Percentiles rank a stretch among this genome's conserved stretches.
phyloP scores from a whole-genome alignment of 1,284 basidiomycete genomes.

The Afroboletus lepidellus region DNA sequence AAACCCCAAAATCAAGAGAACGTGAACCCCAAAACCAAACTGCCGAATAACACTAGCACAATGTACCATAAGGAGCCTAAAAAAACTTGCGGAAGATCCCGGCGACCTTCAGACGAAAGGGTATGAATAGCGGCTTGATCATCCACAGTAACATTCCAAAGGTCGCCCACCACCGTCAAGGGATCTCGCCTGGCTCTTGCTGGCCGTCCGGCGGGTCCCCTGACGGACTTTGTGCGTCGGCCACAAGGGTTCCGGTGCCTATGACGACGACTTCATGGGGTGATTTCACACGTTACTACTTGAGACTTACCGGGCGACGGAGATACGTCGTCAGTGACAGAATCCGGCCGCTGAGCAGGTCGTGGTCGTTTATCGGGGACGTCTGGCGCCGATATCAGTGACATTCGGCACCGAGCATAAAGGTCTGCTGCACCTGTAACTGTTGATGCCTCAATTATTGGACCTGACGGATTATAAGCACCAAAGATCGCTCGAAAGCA shows the following conservation, averaged over 20 bases:
- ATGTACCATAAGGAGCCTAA: conserved; percentile 25
- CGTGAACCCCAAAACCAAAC: conserved; percentile 27
- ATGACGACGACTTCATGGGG: conserved; percentile 6
- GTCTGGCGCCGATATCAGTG: conserved; percentile 19
- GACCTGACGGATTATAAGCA: conserved; percentile 25
- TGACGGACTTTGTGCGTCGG: neutral
- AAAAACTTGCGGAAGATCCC: conserved; percentile 47
- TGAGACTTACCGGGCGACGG: conserved; percentile 16
- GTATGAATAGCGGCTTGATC: conserved; percentile 43
- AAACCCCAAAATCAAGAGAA: conserved; percentile 21
- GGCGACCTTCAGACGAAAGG: conserved; percentile 60
- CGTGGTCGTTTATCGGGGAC: conserved; percentile 6
- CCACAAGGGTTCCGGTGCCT: conserved; percentile 9
- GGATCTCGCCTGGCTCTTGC: conserved; percentile 17
- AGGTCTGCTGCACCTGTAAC: conserved; percentile 19
- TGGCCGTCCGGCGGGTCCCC: conserved; percentile 16
- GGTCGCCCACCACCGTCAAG: conserved; percentile 61
- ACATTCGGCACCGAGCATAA: conserved; percentile 5
- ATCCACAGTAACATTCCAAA: conserved; percentile 49
- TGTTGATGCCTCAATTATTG: conserved; percentile 18
- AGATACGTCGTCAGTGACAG: conserved; percentile 5
- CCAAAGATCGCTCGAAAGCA: neutral
- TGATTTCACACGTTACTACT: conserved; percentile 3
- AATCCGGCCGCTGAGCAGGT: neutral
- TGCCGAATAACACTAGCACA: conserved; percentile 16